Evolutionary conservation across 106 monocot species (phyloP).

Genomic region (Acorus calamus): DNA sequence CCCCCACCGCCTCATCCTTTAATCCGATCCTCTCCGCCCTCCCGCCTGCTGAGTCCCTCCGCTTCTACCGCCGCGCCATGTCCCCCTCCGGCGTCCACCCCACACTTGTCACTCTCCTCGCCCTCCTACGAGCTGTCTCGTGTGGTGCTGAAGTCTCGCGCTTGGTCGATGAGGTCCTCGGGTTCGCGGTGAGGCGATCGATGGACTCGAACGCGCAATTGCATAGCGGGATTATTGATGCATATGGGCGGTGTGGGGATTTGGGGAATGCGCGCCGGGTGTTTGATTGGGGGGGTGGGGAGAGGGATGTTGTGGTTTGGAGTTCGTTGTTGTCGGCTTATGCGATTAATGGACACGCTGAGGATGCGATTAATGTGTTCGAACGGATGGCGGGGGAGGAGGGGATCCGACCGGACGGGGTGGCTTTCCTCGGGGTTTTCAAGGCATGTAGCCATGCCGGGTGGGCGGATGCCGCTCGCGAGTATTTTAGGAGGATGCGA

Average conservation of each 20-base stretch:
- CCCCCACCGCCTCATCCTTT: constrained; percentile 42
- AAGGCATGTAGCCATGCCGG: constrained; percentile 80
- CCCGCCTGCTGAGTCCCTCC: constrained; percentile 9
- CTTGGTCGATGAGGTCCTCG: constrained; percentile 54
- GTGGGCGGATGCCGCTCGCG: constrained; percentile 41
- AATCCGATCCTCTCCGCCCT: constrained; percentile 54
- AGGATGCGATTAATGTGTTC: constrained; percentile 32
- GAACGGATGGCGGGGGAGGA: constrained; percentile 30
- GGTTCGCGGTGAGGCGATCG: constrained; percentile 24
- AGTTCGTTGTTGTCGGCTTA: constrained; percentile 66
- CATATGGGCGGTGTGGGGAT: background rate
- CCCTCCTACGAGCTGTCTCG: constrained; percentile 41
- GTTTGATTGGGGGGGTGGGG: constrained; percentile 20
- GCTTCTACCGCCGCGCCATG: constrained; percentile 36
- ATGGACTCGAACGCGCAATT: constrained; percentile 24
- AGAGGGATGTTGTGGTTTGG: constrained; percentile 66
- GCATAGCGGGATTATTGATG: constrained; percentile 56
- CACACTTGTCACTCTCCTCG: constrained; percentile 47
- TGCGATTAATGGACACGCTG: constrained; percentile 49
- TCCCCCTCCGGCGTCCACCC: constrained; percentile 24
- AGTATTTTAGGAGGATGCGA: constrained; percentile 41
- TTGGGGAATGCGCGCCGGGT: constrained; percentile 22
- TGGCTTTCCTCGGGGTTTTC: constrained; percentile 53
- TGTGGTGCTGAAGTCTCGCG: constrained; percentile 12
- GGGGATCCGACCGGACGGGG: constrained; percentile 33